phyloP scores from a whole-genome alignment of 768 basidiomycete genomes.

The Kwoniella botswanensis region DNA sequence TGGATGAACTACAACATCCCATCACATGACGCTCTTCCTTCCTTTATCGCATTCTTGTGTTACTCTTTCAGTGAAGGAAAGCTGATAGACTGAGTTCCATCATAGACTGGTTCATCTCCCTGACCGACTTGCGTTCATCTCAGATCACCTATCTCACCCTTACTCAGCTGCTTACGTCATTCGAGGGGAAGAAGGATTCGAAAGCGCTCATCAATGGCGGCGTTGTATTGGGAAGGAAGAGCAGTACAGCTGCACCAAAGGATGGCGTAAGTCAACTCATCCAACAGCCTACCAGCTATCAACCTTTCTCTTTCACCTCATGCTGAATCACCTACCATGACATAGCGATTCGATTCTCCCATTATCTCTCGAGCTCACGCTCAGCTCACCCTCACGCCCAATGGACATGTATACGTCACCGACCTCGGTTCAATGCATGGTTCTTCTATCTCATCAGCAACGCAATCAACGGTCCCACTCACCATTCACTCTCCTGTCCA shows the following conservation, averaged over 20 bases:
- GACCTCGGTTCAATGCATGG: slow-evolving; percentile 40
- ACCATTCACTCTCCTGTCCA: slow-evolving; percentile 23
- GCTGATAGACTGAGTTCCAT: background rate
- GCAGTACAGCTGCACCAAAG: background rate
- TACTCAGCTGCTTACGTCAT: background rate
- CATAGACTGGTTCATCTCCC: slow-evolving; percentile 29
- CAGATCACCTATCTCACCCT: slow-evolving; percentile 6
- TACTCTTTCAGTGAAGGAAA: too few species aligned
- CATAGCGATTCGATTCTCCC: slow-evolving; percentile 23
- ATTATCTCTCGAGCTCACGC: slow-evolving; percentile 37
- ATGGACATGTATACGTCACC: slow-evolving; percentile 35
- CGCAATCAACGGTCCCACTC: background rate
- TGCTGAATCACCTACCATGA: too few species aligned
- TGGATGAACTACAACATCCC: background rate
- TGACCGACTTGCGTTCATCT: background rate
- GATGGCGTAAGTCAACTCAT: background rate
- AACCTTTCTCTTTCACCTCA: too few species aligned
- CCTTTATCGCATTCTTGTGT: slow-evolving; percentile 3
- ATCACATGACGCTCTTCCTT: slow-evolving; percentile 9
- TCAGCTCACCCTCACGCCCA: slow-evolving; percentile 23
- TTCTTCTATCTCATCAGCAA: slow-evolving; percentile 18
- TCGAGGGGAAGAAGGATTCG: background rate
- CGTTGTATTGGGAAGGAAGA: slow-evolving; percentile 22
- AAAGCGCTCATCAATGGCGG: slow-evolving; percentile 12
- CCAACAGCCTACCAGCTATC: too few species aligned